These are phyloP conservation scores for Alternaria atra DNA, from an alignment of 2,329 filamentous ascomycete species.

Conservation along the genomic window DNA sequence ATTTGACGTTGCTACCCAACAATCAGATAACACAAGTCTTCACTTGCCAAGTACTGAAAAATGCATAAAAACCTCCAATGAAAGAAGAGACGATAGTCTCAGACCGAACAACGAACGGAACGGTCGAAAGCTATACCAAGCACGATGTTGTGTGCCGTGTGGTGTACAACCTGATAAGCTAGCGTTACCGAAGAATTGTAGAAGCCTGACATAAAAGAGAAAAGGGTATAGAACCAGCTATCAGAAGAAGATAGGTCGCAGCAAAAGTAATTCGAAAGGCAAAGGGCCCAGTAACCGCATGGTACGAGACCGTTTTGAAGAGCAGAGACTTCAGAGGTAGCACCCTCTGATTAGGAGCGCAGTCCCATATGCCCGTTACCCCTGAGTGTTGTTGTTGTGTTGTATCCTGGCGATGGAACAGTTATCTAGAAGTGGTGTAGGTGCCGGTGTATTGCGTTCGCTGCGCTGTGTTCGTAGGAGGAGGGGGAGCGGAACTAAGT, in stretches of 20 bases:
- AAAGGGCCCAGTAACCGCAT: neutral
- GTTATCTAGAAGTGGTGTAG: constrained; percentile 34
- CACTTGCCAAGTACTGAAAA: neutral
- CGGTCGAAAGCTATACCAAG: neutral
- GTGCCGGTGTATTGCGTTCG: constrained; percentile 28
- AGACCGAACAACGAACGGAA: neutral
- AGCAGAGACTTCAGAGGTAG: neutral
- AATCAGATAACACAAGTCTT: neutral
- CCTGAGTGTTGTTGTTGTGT: constrained; percentile 5
- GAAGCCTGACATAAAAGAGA: constrained; percentile 3
- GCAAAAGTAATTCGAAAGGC: constrained; percentile 2
- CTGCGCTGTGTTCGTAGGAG: constrained; percentile 27
- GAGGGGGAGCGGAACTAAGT: constrained; percentile 22
- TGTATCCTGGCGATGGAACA: neutral
- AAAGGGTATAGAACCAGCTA: constrained; percentile 21
- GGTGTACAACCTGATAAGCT: neutral
- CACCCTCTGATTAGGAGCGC: neutral
- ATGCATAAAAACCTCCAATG: neutral
- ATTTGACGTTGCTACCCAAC: neutral
- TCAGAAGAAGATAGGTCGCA: constrained; percentile 13
- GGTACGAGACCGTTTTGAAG: neutral
- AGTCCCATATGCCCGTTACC: neutral
- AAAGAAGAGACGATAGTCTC: neutral
- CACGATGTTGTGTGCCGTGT: neutral
- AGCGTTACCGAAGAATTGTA: neutral